These are phyloP conservation scores for Dianthus caryophyllus DNA, from an alignment of 148 eudicot genomes.

Conservation along the genomic window DNA sequence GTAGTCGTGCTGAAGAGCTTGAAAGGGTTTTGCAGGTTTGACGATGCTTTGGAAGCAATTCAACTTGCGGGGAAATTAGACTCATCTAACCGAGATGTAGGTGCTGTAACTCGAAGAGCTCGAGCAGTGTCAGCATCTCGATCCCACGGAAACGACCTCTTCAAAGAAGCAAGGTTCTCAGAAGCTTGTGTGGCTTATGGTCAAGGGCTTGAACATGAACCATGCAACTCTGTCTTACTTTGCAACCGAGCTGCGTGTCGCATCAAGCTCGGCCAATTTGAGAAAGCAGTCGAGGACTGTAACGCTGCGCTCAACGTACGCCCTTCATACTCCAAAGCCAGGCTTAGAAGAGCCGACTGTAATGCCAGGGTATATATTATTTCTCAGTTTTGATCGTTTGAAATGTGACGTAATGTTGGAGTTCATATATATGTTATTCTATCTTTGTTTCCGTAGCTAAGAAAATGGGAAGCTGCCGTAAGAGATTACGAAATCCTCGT, in stretches of 20 bases:
- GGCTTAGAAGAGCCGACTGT: slow-evolving; percentile 84
- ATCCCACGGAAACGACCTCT: slow-evolving; percentile 65
- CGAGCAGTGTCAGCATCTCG: slow-evolving; percentile 61
- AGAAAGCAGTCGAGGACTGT: slow-evolving; percentile 80
- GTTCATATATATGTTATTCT: background rate
- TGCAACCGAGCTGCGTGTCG: slow-evolving; percentile 88
- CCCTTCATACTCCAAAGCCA: slow-evolving; percentile 69
- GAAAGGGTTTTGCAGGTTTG: slow-evolving; percentile 46
- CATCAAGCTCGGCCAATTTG: slow-evolving; percentile 53
- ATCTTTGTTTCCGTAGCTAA: slow-evolving; percentile 37
- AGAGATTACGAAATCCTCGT: slow-evolving; percentile 68
- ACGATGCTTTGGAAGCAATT: slow-evolving; percentile 54
- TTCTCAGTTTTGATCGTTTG: background rate
- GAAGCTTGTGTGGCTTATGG: slow-evolving; percentile 81
- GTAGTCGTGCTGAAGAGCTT: background rate
- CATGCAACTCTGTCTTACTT: slow-evolving; percentile 63
- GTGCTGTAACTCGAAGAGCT: slow-evolving; percentile 37
- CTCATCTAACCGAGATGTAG: slow-evolving; percentile 62
- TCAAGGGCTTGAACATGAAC: slow-evolving; percentile 81
- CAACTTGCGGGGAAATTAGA: slow-evolving; percentile 62
- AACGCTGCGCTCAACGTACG: slow-evolving; percentile 63
- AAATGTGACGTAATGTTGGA: background rate
- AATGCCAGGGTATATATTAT: slow-evolving; percentile 54
- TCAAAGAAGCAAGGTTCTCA: slow-evolving; percentile 44
- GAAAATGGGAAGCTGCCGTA: slow-evolving; percentile 64